Percentiles rank a stretch among this genome's conserved stretches.
phyloP scores from a whole-genome alignment of 2,329 filamentous ascomycete species.

The Phyllosticta citribraziliensis region DNA sequence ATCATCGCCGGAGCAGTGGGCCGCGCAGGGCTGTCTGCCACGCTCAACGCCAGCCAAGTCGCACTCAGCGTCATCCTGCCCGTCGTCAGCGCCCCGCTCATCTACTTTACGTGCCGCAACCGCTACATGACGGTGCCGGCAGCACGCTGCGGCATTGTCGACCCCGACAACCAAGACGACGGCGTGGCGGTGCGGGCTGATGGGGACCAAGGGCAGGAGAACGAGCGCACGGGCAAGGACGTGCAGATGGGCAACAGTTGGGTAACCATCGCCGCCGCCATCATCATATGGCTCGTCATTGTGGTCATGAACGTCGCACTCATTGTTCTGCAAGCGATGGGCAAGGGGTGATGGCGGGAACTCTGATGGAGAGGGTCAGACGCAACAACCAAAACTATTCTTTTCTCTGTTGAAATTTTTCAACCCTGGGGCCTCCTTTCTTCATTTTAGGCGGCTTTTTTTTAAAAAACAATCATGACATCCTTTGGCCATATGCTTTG shows the following conservation, averaged over 20 bases:
- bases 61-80: conserved; percentile 69
- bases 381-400: too few relatives aligned
- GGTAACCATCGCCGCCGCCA: conserved; percentile 48
- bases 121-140: conserved; percentile 66
- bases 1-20: conserved; percentile 75
- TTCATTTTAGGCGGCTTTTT: too few relatives aligned
- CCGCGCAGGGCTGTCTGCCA: conserved; percentile 56
- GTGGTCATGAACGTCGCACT: conserved; percentile 71
- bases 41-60: conserved; percentile 69
- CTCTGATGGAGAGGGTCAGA: neutral
- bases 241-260: conserved; percentile 64
- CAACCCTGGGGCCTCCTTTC: too few relatives aligned
- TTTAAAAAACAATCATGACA: too few relatives aligned
- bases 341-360: conserved; percentile 18
- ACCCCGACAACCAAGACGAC: neutral
- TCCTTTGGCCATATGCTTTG: too few relatives aligned
- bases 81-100: conserved; percentile 71
- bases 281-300: conserved; percentile 63
- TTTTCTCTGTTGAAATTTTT: neutral
- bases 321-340: conserved; percentile 54
- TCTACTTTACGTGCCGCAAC: conserved; percentile 73
- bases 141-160: conserved; percentile 1
- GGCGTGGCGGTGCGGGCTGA: conserved; percentile 11
- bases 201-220: conserved; percentile 4
- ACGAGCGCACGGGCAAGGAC: conserved; percentile 17